Evolutionary conservation across 2,329 filamentous ascomycete species (phyloP).

Genomic region (Phialophora tarda): DNA sequence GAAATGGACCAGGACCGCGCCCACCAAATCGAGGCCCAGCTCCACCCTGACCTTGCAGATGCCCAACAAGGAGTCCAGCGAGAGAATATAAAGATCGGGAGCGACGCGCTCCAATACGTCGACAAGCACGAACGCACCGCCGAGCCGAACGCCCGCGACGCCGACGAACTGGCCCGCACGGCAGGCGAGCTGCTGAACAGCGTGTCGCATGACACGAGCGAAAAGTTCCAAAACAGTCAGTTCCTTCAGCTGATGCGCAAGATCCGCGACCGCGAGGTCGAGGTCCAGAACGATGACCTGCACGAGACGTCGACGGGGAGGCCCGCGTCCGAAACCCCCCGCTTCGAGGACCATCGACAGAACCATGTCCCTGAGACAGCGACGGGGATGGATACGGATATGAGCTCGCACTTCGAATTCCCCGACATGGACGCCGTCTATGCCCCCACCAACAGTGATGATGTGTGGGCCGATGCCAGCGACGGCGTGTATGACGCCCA

Average conservation of each 20-base stretch:
- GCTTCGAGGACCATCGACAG: background rate
- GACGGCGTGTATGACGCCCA: background rate
- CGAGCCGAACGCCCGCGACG: slow-evolving; percentile 51
- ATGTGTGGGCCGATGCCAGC: background rate
- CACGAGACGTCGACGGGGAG: slow-evolving; percentile 51
- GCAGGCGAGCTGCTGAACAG: slow-evolving; percentile 73
- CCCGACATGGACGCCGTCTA: slow-evolving; percentile 40
- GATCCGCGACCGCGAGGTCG: slow-evolving; percentile 73
- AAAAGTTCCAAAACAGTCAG: slow-evolving; percentile 78
- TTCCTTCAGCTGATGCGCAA: slow-evolving; percentile 79
- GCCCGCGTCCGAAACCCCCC: background rate
- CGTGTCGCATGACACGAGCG: slow-evolving; percentile 69
- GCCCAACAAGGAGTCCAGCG: slow-evolving; percentile 21
- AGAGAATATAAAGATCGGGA: slow-evolving; percentile 49
- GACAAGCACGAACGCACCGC: slow-evolving; percentile 30
- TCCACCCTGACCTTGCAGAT: background rate
- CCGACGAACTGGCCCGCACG: slow-evolving; percentile 73
- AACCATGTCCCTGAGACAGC: background rate
- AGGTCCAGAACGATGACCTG: slow-evolving; percentile 72
- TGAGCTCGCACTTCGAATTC: slow-evolving; percentile 34
- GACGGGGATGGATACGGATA: background rate
- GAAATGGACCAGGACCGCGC: slow-evolving; percentile 31
- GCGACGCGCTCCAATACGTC: slow-evolving; percentile 49
- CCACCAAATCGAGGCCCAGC: slow-evolving; percentile 7
- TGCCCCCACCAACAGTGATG: slow-evolving; percentile 22